These are phyloP conservation scores for Pseudogymnoascus sp. DNA, from an alignment of 2,329 filamentous ascomycete species.

Conservation along the genomic window DNA sequence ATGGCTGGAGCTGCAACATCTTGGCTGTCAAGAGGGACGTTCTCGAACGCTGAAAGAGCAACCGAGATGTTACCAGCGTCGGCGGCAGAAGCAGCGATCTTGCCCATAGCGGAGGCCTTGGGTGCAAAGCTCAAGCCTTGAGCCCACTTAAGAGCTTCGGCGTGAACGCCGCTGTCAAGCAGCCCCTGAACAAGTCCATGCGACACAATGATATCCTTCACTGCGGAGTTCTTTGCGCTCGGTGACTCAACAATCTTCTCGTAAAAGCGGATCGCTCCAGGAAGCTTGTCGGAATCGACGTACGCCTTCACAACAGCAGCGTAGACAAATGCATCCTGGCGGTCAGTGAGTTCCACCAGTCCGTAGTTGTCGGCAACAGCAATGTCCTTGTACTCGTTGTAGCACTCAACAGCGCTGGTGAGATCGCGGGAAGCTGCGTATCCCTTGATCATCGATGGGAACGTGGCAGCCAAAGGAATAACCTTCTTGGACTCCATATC, in stretches of 20 bases:
- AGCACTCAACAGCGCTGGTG: conserved; percentile 82
- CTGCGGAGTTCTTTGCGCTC: conserved; percentile 46
- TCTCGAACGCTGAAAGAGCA: conserved; percentile 57
- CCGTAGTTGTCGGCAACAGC: conserved; percentile 80
- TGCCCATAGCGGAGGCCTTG: conserved; percentile 56
- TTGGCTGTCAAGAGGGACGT: conserved; percentile 43
- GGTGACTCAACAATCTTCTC: conserved; percentile 63
- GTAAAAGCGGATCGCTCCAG: conserved; percentile 79
- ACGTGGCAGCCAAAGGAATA: conserved; percentile 69
- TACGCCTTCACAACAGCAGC: conserved; percentile 89
- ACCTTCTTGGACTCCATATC: conserved; percentile 79
- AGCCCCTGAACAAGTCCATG: conserved; percentile 74
- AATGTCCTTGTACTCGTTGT: conserved; percentile 85
- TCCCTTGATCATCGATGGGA: conserved; percentile 89
- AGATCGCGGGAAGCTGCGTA: conserved; percentile 77
- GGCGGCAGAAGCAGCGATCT: conserved; percentile 68
- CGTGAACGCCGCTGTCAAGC: conserved; percentile 59
- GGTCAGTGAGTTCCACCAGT: conserved; percentile 55
- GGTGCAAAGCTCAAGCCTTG: conserved; percentile 51
- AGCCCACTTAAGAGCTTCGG: conserved; percentile 67
- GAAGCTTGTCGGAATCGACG: conserved; percentile 67
- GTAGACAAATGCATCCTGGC: conserved; percentile 78
- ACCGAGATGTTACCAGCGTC: conserved; percentile 65
- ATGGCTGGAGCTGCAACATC: conserved; percentile 54
- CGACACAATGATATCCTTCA: conserved; percentile 64